phyloP scores from a whole-genome alignment of 768 basidiomycete species.

The Suillus placidus region DNA sequence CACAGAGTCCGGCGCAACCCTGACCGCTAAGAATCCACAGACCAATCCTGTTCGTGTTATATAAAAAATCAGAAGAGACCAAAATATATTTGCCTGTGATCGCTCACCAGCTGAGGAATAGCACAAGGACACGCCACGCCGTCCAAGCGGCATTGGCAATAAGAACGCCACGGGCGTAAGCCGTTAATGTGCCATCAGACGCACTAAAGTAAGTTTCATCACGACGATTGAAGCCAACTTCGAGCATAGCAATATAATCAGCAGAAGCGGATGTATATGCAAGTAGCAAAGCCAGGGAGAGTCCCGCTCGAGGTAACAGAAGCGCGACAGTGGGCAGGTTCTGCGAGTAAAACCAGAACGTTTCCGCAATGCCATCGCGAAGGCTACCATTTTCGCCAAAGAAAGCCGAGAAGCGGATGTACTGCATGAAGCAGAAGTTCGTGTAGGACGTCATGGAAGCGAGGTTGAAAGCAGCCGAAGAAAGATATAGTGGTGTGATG shows the following conservation, averaged over 20 bases:
- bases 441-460: conserved; percentile 79
- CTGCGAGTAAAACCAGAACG: conserved; percentile 82
- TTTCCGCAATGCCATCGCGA: conserved; percentile 74
- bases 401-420: conserved; percentile 76
- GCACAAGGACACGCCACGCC: conserved; percentile 70
- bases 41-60: conserved; percentile 55
- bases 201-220: conserved; percentile 77
- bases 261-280: conserved; percentile 57
- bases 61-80: conserved; percentile 1
- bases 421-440: conserved; percentile 82
- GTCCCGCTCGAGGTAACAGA: conserved; percentile 81
- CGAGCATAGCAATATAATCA: conserved; percentile 47
- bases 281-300: conserved; percentile 73
- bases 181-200: conserved; percentile 65
- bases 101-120: conserved; percentile 70
- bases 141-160: conserved; percentile 83
- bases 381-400: conserved; percentile 50
- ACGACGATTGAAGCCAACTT: conserved; percentile 51
- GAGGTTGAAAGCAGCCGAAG: conserved; percentile 74
- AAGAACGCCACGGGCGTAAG: conserved; percentile 78
- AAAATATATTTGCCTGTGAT: neutral
- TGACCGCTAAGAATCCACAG: conserved; percentile 81
- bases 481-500: conserved; percentile 82
- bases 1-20: conserved; percentile 80
- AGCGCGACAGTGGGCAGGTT: conserved; percentile 80